phyloP scores from a whole-genome alignment of 169 alveolate species.

The Cardiosporidium cionae region DNA sequence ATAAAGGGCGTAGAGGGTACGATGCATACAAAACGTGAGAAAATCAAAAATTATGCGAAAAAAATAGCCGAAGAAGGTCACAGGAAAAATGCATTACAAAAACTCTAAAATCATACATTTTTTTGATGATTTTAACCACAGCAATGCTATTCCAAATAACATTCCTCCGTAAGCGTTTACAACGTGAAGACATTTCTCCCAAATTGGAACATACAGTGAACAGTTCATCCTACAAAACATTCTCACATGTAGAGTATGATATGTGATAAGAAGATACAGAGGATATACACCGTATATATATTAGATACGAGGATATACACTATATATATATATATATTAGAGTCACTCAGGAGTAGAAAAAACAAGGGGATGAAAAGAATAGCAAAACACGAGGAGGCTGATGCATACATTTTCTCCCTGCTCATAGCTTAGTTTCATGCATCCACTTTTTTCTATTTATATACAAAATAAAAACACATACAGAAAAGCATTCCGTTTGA shows the following conservation, averaged over 20 bases:
- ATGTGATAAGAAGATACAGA: too few relatives aligned
- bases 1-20: not conserved
- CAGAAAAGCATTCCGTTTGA: not conserved
- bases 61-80: not conserved
- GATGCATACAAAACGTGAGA: not conserved
- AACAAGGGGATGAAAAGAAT: not conserved
- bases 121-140: constrained; percentile 19
- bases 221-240: not conserved
- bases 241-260: not conserved
- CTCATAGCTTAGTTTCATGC: not conserved
- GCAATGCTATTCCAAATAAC: constrained; percentile 31
- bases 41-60: not conserved
- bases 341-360: not conserved
- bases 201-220: not conserved
- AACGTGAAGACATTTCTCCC: not conserved
- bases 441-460: not conserved
- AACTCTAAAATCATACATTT: not conserved
- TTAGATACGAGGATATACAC: not conserved
- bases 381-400: not conserved
- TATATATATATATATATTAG: not conserved
- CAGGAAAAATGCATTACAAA: not conserved
- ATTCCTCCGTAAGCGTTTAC: constrained; percentile 11
- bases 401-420: too few relatives aligned
- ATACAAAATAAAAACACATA: not conserved
- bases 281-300: not conserved